Conservation (phyloP, 371 early-diverging fungal genomes). For the Mortierella sp. region DNA sequence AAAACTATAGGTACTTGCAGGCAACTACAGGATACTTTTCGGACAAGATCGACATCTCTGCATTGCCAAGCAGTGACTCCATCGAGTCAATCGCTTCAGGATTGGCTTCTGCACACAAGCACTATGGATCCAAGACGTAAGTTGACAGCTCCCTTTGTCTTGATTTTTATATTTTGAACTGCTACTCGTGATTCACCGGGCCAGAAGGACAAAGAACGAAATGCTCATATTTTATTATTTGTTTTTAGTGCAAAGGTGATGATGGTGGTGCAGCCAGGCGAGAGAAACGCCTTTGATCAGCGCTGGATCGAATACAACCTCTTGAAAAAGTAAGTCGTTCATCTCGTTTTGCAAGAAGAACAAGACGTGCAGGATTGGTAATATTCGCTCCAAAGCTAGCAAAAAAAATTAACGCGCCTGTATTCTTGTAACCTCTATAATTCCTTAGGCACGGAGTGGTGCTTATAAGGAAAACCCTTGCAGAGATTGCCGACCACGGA, state of each 20-base stretch:
- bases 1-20: constrained; percentile 67
- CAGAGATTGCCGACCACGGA: constrained; percentile 74
- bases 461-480: constrained; percentile 76
- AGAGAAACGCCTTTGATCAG: constrained; percentile 96
- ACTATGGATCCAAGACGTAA: constrained; percentile 83
- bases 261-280: constrained; percentile 95
- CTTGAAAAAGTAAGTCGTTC: constrained; percentile 72
- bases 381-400: neutral
- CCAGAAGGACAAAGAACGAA: neutral
- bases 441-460: constrained; percentile 72
- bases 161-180: too few species aligned
- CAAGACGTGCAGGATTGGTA: neutral
- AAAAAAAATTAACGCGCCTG: neutral
- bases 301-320: constrained; percentile 90
- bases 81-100: constrained; percentile 82
- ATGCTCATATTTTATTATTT: constrained; percentile 2
- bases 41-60: constrained; percentile 62
- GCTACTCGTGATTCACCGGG: neutral
- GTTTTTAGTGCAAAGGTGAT: constrained; percentile 82
- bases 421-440: neutral
- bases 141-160: constrained; percentile 8
- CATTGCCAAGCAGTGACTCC: constrained; percentile 83
- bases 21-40: constrained; percentile 69
- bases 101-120: constrained; percentile 85
- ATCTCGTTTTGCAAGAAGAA: too few species aligned